Base-by-base conservation (phyloP, 129 eudicot genomes). In the Escallonia herrerae region DNA sequence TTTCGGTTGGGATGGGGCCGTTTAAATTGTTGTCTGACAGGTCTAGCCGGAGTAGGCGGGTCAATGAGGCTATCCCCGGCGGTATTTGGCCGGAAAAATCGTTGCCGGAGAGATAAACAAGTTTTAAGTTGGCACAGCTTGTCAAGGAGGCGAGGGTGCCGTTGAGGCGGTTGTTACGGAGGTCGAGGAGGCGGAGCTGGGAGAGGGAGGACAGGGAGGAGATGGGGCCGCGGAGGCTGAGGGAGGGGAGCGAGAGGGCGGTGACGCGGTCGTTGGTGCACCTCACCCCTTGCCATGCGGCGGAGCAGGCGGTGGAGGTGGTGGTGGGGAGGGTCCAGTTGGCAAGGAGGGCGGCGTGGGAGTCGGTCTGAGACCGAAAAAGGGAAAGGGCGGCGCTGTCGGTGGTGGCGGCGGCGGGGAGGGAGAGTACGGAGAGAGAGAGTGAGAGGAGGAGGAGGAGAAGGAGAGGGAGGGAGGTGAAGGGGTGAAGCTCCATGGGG, bases 141-240 rank as follows among this genome's bases (percentile, higher is more conserved):
- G 83, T 61, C 66, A 93, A 4, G 15, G 95, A 71, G 9, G 76
- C 11, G 46, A 93, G 51, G 4, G 96, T 67, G 68, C 87, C 91
- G 70, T 93, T 93, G 42, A 93, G 82, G 63, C 99, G 95, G 76
- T 93, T 93, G 67, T 80, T 47, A 40, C 77, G 81, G 58, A 93
- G 96, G 65, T 93, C 93, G 37, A 93, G 87, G 52, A 83, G 52
- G 9, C 96, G 99, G 72, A 93, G 99, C 77, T 88, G 95, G 54
- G 80, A 87, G 40, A 93, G 84, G 3, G 96, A 82, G 65, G 96
- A 72, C 40, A 93, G 86, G 15, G 89, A 74, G 57, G 67, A 76
- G 43, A 93, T 73, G 3, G 91, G 84, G 52, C 99, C 96, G 8
- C 99, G 96, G 80, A 93, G 95, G 79, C 80, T 78, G 68, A 75